Base-by-base conservation (phyloP, 805 yeast genomes). In the Metschnikowia vanudenii region DNA sequence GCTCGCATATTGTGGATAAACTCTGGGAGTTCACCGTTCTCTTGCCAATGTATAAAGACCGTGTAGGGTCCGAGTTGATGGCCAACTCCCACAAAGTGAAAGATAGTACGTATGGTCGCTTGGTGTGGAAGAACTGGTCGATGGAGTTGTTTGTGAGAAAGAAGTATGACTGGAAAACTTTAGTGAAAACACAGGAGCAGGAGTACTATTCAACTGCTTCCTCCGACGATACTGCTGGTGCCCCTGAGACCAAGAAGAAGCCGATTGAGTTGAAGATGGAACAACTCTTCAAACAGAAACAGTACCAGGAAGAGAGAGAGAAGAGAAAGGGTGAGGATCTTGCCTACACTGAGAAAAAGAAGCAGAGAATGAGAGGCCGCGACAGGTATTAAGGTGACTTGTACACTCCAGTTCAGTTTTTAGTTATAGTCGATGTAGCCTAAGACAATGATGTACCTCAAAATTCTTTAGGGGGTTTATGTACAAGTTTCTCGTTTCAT, bases 41-140 rank as follows among this genome's bases (percentile, higher is more conserved):
- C 46, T 73, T 91, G 60, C 88, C 88, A 48, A 80, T 85, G 73
- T 88, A 85, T 64, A 86, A 95, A 56, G 98, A 92, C 61, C 77
- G 92, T 55, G 78, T 92, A 50, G 97, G 96, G 0, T 75, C 76
- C 19, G 84, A 82, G 49, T 68, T 92, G 49, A 58, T 71, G 22
- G 75, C 71, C 14, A 77, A 82, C 36, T 77, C 83, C 33, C 84
- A 80, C 32, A 74, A 76, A 50, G 85, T 94, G 37, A 90, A 94
- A 69, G 88, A 84, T 50, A 87, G 96, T 60, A 78, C 73, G 11
- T 94, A 92, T 60, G 99, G 99, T 30, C 80, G 84, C 61, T 76
- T 82, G 57, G 98, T 94, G 1, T 94, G 97, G 98, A 88, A 85
- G 63, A 92, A 92, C 64, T 94, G 97, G 97, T 69, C 78, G 26